Evolutionary conservation across 2,329 filamentous ascomycete species (phyloP).

Genomic region (Colletotrichum chlorophyti): DNA sequence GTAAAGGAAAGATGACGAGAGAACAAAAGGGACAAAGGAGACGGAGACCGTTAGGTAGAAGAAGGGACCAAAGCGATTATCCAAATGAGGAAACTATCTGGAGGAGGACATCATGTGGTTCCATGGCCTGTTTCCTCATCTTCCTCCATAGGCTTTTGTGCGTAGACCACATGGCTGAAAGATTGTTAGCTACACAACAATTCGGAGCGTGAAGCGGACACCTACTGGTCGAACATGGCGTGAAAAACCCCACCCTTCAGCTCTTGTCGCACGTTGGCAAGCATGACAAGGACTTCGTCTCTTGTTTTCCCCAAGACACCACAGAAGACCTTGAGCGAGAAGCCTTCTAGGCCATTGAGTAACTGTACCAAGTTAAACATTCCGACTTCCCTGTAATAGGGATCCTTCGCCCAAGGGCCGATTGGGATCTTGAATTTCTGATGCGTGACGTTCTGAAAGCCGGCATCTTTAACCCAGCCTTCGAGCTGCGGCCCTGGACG

Average conservation of each 20-base stretch:
- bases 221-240: constrained; percentile 32
- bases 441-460: constrained; percentile 42
- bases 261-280: constrained; percentile 36
- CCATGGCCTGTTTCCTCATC: too few relatives aligned
- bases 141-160: constrained; percentile 15
- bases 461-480: constrained; percentile 39
- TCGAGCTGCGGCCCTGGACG: constrained; percentile 36
- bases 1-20: too few relatives aligned
- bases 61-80: too few relatives aligned
- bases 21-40: too few relatives aligned
- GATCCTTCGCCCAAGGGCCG: constrained; percentile 45
- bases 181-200: too few relatives aligned
- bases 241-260: constrained; percentile 36
- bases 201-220: not conserved
- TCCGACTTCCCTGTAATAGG: constrained; percentile 39
- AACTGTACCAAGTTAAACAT: constrained; percentile 23
- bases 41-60: too few relatives aligned
- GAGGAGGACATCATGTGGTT: too few relatives aligned
- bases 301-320: constrained; percentile 36
- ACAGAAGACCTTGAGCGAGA: constrained; percentile 36
- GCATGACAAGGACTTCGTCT: constrained; percentile 35
- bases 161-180: constrained; percentile 26
- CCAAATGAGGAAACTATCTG: too few relatives aligned
- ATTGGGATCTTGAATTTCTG: constrained; percentile 39
- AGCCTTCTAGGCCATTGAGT: constrained; percentile 32